Conservation (phyloP, 345 rosid species). For the Pugionium cornutum region DNA sequence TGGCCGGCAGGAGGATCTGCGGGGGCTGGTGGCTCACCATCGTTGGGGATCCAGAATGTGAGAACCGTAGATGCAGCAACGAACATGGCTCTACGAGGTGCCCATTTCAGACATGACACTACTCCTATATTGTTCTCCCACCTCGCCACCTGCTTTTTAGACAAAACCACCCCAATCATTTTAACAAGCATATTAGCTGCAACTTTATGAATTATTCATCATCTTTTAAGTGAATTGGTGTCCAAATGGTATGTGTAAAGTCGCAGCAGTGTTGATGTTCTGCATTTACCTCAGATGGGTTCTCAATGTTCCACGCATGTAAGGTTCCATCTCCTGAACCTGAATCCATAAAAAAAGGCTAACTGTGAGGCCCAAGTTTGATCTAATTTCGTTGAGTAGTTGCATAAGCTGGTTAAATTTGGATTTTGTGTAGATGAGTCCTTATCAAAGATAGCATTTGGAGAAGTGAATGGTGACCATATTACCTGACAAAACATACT, state of each 20-base stretch:
- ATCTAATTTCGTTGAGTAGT: background rate
- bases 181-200: background rate
- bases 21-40: slow-evolving; percentile 40
- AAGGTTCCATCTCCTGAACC: slow-evolving; percentile 95
- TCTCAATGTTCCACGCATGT: slow-evolving; percentile 88
- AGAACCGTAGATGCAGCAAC: slow-evolving; percentile 86
- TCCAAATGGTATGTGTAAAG: slow-evolving; percentile 5
- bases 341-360: slow-evolving; percentile 29
- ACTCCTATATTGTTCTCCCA: slow-evolving; percentile 88
- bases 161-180: background rate
- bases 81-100: slow-evolving; percentile 89
- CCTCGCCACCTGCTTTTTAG: slow-evolving; percentile 57
- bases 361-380: slow-evolving; percentile 12
- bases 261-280: slow-evolving; percentile 6
- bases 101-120: slow-evolving; percentile 87
- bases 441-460: background rate
- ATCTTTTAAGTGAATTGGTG: background rate
- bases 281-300: slow-evolving; percentile 64
- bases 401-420: slow-evolving; percentile 5
- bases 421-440: slow-evolving; percentile 3
- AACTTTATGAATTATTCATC: slow-evolving; percentile 4
- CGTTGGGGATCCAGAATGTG: slow-evolving; percentile 85
- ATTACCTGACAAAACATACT: slow-evolving; percentile 88
- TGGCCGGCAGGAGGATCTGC: slow-evolving; percentile 30
- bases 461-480: slow-evolving; percentile 10